phyloP scores from a whole-genome alignment of 805 yeast genomes.

The Ogataea methylovora region DNA sequence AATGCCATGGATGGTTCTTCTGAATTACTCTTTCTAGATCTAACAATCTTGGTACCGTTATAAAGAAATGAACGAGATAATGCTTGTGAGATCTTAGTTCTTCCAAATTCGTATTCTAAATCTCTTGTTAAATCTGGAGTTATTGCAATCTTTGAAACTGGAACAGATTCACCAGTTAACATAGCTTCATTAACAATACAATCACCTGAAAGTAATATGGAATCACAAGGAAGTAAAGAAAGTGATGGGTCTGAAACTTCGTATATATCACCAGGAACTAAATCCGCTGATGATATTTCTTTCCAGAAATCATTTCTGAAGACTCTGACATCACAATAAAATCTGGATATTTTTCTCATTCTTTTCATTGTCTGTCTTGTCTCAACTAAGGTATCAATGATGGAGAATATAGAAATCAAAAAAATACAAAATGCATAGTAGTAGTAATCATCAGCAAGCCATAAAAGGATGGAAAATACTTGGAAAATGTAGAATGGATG shows the following conservation, averaged over 20 bases:
- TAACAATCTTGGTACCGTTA: conserved; percentile 82
- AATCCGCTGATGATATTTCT: conserved; percentile 61
- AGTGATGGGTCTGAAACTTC: conserved; percentile 86
- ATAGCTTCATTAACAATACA: conserved; percentile 96
- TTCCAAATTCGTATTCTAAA: conserved; percentile 47
- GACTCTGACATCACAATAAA: conserved; percentile 78
- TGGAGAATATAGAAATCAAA: conserved; percentile 73
- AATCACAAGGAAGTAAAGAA: conserved; percentile 76
- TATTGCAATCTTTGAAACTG: conserved; percentile 78
- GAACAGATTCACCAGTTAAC: conserved; percentile 98
- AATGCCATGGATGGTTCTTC: conserved; percentile 80
- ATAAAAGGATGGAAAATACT: conserved; percentile 80
- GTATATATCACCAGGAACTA: conserved; percentile 94
- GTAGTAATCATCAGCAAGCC: conserved; percentile 90
- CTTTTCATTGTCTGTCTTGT: conserved; percentile 70
- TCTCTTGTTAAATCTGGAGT: conserved; percentile 50
- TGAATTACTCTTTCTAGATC: conserved; percentile 54
- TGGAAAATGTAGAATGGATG: conserved; percentile 97
- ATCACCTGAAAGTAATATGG: conserved; percentile 81
- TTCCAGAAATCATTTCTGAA: conserved; percentile 93
- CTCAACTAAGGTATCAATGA: conserved; percentile 76
- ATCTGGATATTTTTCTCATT: conserved; percentile 64
- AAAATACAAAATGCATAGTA: conserved; percentile 93
- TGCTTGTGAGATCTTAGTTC: conserved; percentile 50
- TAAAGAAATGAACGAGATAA: conserved; percentile 72